Evolutionary conservation across 2,329 filamentous ascomycete species (phyloP).

Genomic region (Zasmidium cellare): DNA sequence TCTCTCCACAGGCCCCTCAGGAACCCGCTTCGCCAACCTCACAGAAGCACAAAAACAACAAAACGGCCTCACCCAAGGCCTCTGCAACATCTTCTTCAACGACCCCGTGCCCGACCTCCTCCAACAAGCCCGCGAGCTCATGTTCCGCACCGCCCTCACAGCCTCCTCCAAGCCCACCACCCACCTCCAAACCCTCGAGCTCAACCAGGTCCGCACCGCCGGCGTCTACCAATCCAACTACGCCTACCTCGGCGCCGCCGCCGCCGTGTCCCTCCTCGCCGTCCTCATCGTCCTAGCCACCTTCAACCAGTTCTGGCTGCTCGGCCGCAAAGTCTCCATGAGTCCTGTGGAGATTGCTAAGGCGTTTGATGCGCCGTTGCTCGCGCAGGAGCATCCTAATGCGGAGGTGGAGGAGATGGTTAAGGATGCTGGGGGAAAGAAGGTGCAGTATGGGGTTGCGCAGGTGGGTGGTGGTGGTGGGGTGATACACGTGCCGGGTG

Average conservation of each 20-base stretch:
- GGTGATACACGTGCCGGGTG: no score
- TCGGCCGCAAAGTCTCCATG: constrained; percentile 5
- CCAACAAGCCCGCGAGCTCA: constrained; percentile 10
- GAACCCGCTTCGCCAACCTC: constrained; percentile 6
- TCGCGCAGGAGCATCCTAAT: constrained; percentile 2
- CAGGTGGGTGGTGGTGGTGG: not conserved
- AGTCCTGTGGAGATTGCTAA: constrained; percentile 7
- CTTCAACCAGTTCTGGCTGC: not conserved
- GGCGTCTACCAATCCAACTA: constrained; percentile 8
- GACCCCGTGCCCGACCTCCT: constrained; percentile 8
- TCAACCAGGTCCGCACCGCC: not conserved
- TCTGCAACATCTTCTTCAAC: constrained; percentile 11
- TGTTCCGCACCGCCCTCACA: constrained; percentile 12
- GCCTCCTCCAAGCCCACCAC: constrained; percentile 2
- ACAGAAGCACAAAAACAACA: not conserved
- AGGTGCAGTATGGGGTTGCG: constrained; percentile 2
- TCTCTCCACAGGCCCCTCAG: not conserved
- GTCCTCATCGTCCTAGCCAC: not conserved
- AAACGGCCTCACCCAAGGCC: not conserved
- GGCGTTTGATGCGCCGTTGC: constrained; percentile 6
- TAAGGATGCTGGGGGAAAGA: not conserved
- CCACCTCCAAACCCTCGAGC: not conserved
- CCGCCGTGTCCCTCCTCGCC: not conserved
- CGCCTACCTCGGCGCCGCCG: constrained; percentile 3
- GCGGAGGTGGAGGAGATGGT: constrained; percentile 4